These are phyloP conservation scores for Malassezia obtusa DNA, from an alignment of 1,284 basidiomycete genomes.

Conservation along the genomic window DNA sequence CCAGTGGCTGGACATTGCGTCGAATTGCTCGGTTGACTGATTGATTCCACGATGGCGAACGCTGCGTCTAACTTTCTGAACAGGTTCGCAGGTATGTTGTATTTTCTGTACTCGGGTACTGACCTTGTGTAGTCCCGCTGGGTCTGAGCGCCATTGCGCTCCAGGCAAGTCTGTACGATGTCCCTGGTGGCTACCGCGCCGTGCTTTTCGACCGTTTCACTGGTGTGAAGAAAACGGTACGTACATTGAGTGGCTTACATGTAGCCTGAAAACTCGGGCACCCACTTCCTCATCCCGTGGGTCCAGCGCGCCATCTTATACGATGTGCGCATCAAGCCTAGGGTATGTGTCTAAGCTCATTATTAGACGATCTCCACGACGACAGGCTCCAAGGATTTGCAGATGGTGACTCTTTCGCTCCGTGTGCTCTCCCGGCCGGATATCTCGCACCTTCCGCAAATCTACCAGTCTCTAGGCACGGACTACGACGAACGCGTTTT, in stretches of 20 bases:
- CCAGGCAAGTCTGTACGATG: constrained; percentile 49
- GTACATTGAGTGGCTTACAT: constrained; percentile 19
- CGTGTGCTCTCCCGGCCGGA: constrained; percentile 92
- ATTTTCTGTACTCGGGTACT: background rate
- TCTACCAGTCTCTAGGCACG: constrained; percentile 85
- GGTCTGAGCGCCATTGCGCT: constrained; percentile 44
- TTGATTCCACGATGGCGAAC: constrained; percentile 1
- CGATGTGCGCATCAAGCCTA: constrained; percentile 93
- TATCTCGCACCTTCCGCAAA: constrained; percentile 73
- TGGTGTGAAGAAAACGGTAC: constrained; percentile 57
- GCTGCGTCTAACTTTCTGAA: constrained; percentile 12
- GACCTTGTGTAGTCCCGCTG: constrained; percentile 37
- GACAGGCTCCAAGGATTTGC: constrained; percentile 87
- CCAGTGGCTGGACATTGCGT: background rate
- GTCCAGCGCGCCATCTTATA: constrained; percentile 81
- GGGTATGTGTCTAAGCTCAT: constrained; percentile 42
- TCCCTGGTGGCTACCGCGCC: constrained; percentile 65
- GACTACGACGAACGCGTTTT: constrained; percentile 93
- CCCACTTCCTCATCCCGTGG: constrained; percentile 92
- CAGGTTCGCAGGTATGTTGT: constrained; percentile 13
- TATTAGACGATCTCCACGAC: constrained; percentile 77
- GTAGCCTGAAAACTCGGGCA: constrained; percentile 58
- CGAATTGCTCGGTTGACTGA: background rate
- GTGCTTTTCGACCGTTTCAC: constrained; percentile 98
- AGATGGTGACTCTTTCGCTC: constrained; percentile 86